phyloP scores from a whole-genome alignment of 176 grass and related monocot species.

The Otatea glauca region DNA sequence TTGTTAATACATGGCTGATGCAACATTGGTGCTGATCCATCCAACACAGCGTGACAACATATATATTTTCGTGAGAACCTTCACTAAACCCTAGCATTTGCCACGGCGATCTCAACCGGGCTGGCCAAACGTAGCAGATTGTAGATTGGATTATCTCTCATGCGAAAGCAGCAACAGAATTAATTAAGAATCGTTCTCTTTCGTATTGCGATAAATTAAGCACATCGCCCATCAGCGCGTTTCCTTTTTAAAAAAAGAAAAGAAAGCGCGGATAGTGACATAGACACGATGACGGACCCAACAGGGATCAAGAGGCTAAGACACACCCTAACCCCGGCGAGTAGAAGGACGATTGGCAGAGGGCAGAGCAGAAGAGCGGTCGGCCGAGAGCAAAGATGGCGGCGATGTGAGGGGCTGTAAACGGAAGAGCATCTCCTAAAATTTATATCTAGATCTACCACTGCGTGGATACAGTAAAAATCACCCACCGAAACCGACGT shows the following conservation, averaged over 20 bases:
- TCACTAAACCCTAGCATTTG: background rate
- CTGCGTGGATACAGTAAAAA: too few species aligned
- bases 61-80: background rate
- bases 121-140: background rate
- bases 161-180: background rate
- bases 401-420: too few species aligned
- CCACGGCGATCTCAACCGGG: background rate
- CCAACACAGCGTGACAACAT: background rate
- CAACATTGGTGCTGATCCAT: background rate
- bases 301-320: too few species aligned
- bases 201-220: background rate
- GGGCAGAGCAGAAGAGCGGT: too few species aligned
- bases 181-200: background rate
- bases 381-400: too few species aligned
- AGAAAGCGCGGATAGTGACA: slow-evolving; percentile 1
- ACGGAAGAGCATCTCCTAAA: too few species aligned
- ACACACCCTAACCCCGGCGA: too few species aligned
- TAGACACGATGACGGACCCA: too few species aligned
- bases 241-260: background rate
- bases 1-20: background rate
- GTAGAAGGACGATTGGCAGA: too few species aligned
- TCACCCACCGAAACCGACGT: background rate
- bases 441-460: too few species aligned
- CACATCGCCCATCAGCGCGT: background rate
- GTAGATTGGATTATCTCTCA: background rate